Evolutionary conservation across 1,139 yeast genomes (phyloP), one percentile per base, ranked within the genome.

Genomic region (Kluyveromyces sp.): DNA sequence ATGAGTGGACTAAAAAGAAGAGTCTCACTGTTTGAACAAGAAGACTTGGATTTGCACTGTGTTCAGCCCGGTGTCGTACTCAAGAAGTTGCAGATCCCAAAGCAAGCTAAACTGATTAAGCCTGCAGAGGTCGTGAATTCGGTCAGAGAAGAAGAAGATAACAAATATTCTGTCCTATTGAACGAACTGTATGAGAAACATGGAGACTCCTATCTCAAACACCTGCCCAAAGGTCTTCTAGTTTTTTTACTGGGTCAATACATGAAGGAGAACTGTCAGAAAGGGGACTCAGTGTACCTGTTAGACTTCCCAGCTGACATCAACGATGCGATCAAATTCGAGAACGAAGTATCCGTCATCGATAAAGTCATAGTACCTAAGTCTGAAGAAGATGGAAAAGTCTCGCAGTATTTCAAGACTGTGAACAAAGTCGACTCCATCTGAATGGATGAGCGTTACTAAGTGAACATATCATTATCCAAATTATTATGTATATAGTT

Each of bases 371-470:
- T 71, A 17, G 47, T 53, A 16, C 50, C 55, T 12, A 45, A 47
- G 22, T 55, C 68, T 13, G 60, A 65, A 2, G 54, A 63, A 12
- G 60, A 63, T 9, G 60, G 60, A 1, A 71, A 69, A 15, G 60
- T 79, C 18, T 66, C 72, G 44, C 78, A 78, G 30, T 80, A 80
- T 59, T 80, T 76, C 52, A 72, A 72, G 25, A 77, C 82, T 19
- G 85, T 80, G 15, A 73, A 71, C 34, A 80, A 77, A 55, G 65
- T 65, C 0, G 48, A 51, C 3, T 44, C 46, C 25, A 39, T 53
- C 19, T 32, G 26, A 36, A 26, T 36, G 17, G 26, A 9, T 6
- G n/a, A n/a, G n/a, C n/a, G n/a, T n/a, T n/a, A n/a, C n/a, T n/a
- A n/a, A n/a, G n/a, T n/a, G n/a, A n/a, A n/a, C n/a, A n/a, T n/a